Base-by-base conservation (phyloP, 345 rosid species). In the Mercurialis annua region DNA sequence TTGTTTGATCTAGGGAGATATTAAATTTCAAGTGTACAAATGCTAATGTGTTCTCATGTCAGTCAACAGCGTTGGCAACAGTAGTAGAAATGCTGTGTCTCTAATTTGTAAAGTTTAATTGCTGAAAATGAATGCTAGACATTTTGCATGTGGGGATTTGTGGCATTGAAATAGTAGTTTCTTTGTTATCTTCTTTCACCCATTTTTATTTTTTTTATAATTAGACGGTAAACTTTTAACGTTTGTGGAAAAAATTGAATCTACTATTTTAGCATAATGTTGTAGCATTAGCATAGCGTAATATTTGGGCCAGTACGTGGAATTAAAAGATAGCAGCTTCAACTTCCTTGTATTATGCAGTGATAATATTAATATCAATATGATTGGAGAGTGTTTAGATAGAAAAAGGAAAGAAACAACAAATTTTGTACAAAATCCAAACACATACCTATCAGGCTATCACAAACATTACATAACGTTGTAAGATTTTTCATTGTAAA, bases 11-110 rank as follows among this genome's bases (percentile, higher is more conserved):
- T 38, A 30, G 65, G 56, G 30, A 66, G 68, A 52, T 68, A 56
- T 56, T 71, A 66, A 61, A 38, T 73, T 43, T 69, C 78, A 65
- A 68, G 53, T 75, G 77, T 65, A 73, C 67, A 77, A 73, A 72
- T 61, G 65, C 58, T 46, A 40, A 47, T 67, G 29, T 14, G 52
- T 33, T 18, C n/a, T n/a, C n/a, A n/a, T n/a, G n/a, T 10, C 1
- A 38, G 56, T 38, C 55, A 11, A 10, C 48, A n/a, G 36, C 57
- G 65, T 43, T 66, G 64, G 34, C 34, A 42, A 16, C 29, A 46
- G 64, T 57, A 49, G 62, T 18, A 47, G 59, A 67, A 53, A 47
- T 17, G 50, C n/a, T 30, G 2, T 21, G 31, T 40, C 60, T 64
- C 20, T 31, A 23, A 68, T 59, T 43, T 76, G 85, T 71, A 76